Evolutionary conservation across 2,329 filamentous ascomycete species (phyloP).

Genomic region (Sporothrix curviconia): DNA sequence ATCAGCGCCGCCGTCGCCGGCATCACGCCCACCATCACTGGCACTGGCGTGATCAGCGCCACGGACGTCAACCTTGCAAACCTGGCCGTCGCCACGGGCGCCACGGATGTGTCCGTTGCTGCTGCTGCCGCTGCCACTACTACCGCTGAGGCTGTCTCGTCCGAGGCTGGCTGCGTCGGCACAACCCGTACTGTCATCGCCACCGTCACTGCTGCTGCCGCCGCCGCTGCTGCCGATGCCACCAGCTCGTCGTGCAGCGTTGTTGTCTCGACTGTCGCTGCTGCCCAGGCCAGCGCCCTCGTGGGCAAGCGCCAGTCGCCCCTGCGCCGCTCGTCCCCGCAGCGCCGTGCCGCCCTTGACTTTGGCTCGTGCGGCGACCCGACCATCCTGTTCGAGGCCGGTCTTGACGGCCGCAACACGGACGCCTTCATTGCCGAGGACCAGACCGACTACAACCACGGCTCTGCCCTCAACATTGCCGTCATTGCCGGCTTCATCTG

Average conservation of each 20-base stretch:
- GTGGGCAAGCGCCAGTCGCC: constrained; percentile 1
- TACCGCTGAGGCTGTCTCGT: background rate
- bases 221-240: constrained; percentile 16
- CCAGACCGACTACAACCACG: constrained; percentile 38
- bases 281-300: constrained; percentile 20
- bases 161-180: background rate
- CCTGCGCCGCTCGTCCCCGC: constrained; percentile 8
- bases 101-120: constrained; percentile 1
- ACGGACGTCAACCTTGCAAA: constrained; percentile 22
- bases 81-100: constrained; percentile 19
- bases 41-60: constrained; percentile 21
- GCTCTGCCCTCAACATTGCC: constrained; percentile 39
- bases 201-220: constrained; percentile 14
- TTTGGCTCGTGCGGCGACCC: constrained; percentile 37
- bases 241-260: constrained; percentile 16
- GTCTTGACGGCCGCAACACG: constrained; percentile 38
- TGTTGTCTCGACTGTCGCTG: constrained; percentile 15
- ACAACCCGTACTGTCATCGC: constrained; percentile 14
- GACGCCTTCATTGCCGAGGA: constrained; percentile 37
- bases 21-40: constrained; percentile 22
- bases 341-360: constrained; percentile 19
- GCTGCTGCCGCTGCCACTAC: constrained; percentile 17
- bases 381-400: constrained; percentile 36
- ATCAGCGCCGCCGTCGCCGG: constrained; percentile 45
- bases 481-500: constrained; percentile 45